Base-by-base conservation (phyloP, 305 asterid species). In the Fraxinus sp. region DNA sequence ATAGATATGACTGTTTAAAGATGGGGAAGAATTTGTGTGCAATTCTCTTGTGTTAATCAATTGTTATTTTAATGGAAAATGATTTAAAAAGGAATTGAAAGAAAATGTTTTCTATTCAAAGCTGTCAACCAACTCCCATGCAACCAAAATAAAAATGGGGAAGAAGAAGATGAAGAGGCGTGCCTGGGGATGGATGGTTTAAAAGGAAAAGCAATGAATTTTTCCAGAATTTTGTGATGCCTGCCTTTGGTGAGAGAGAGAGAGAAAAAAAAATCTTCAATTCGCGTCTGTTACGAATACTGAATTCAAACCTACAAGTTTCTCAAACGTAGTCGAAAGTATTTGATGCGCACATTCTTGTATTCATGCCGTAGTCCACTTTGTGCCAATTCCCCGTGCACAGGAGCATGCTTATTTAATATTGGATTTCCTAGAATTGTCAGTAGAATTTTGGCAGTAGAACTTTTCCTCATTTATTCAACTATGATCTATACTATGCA, bases 401-500 rank as follows among this genome's bases (percentile, higher is more conserved):
- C 35, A 11, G 18, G 9, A 26, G n/a, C 71, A 44, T 79, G 13
- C 52, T 80, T 75, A 55, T 55, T 55, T 55, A 55, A n/a, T 55
- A 5, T 57, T 72, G 80, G 39, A 37, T 73, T 11, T 75, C 76
- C 49, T 62, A 78, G 75, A 52, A n/a, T 41, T 74, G 68, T 22
- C 18, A 24, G 44, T 52, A 30, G n/a, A 64, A 24, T 30, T 77
- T 24, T 76, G 68, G 72, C 66, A 33, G n/a, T 10, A 11, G 75
- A 46, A 55, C 64, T 5, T 30, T 74, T 18, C 76, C 46, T 84
- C 41, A 9, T 26, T 39, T 73, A 73, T 80, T 83, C 41, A 24
- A 24, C 35, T 59, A 77, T 78, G 44, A 76, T 79, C 52, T 57
- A 7, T 85, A 52, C 83, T 84, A 84, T 85, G 83, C 93, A 96